Evolutionary conservation across 2,329 filamentous ascomycete genomes (phyloP), one percentile per base, ranked within the genome.

Genomic region (Aspergillus unguis): DNA sequence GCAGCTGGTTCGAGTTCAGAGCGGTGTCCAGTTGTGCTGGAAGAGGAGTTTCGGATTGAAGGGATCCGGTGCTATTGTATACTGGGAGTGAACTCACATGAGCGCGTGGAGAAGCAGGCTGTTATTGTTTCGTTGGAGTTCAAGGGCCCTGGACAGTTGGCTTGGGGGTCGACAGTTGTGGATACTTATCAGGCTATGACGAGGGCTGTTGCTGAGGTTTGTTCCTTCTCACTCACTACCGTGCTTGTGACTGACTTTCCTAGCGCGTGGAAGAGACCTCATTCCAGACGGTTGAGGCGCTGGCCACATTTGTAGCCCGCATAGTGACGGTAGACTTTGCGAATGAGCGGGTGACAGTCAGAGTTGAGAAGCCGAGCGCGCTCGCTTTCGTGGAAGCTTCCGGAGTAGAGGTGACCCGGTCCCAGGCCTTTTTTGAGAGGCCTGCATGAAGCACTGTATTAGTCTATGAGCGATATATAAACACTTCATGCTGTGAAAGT

Each of bases 81-180:
- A 29, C 69, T 80, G 52, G 78, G 78, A 1, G 76, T 80, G n/a
- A 80, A 80, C 53, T 69, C 73, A 2, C 77, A 79, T 55, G 78
- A 80, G 63, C 68, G 78, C 23, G 60, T 76, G 17, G 75, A 79
- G 63, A 78, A 78, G 56, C 78, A 80, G 60, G 70, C 68, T 27
- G 74, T 80, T 6, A 69, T 75, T 54, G 58, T 76, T 43, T 67
- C 71, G 31, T 64, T 73, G 61, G 68, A 60, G 33, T 72, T 74
- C 48, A 60, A 61, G 48, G 69, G 66, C 3, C 63, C 66, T 17
- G 67, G 66, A 17, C 63, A 68, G 52, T 53, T 63, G 50, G 61
- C 61, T 28, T 71, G 65, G 65, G 65, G 61, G 4, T 64, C 63
- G 17, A 68, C 61, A 25, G 62, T 71, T 50, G 59, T 71, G 38